These are phyloP conservation scores for Geotrichum armillariae DNA, from an alignment of 1,139 yeast species.

Conservation along the genomic window DNA sequence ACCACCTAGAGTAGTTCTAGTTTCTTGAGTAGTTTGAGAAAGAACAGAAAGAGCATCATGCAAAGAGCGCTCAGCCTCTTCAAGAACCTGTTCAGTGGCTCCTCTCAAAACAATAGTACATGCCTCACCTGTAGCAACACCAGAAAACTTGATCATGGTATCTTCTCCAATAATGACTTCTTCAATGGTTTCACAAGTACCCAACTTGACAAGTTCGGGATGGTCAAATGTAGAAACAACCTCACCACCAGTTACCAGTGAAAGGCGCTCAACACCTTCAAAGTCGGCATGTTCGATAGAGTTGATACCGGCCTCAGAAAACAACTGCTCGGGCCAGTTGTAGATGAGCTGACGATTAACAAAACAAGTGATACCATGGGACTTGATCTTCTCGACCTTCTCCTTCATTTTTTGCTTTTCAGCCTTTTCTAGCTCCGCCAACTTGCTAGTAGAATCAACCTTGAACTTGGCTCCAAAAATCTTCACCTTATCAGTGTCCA, in stretches of 20 bases:
- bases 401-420: constrained; percentile 90
- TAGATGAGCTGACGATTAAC: constrained; percentile 95
- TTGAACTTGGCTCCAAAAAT: constrained; percentile 97
- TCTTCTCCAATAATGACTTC: constrained; percentile 93
- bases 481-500: constrained; percentile 97
- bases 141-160: constrained; percentile 80
- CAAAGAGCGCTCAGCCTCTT: constrained; percentile 95
- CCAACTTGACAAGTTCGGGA: constrained; percentile 82
- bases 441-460: constrained; percentile 91
- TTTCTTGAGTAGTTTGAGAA: constrained; percentile 91
- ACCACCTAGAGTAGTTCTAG: constrained; percentile 96
- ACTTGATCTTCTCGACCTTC: constrained; percentile 85
- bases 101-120: constrained; percentile 96
- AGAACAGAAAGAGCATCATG: constrained; percentile 96
- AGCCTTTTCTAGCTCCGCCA: constrained; percentile 94
- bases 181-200: constrained; percentile 86
- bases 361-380: constrained; percentile 80
- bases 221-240: constrained; percentile 95
- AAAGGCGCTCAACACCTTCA: constrained; percentile 95
- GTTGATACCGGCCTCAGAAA: constrained; percentile 83
- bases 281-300: constrained; percentile 98
- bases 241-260: constrained; percentile 97
- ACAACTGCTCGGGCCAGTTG: constrained; percentile 96
- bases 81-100: constrained; percentile 93
- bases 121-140: constrained; percentile 94